phyloP scores from a whole-genome alignment of 2,329 filamentous ascomycete genomes.

The Penicillium sumatraense region DNA sequence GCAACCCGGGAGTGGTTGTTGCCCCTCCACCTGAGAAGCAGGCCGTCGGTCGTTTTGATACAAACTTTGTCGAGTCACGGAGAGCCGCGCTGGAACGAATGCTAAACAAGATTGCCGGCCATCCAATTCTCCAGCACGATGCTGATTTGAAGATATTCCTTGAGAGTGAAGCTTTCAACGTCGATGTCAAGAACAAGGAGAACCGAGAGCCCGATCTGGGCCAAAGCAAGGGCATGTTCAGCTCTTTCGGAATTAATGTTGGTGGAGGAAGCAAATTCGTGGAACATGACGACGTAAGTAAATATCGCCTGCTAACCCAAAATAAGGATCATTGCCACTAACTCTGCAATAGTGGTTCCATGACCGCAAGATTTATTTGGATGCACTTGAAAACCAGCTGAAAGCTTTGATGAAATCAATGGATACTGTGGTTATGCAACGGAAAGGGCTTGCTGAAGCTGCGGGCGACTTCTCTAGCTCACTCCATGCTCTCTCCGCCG shows the following conservation, averaged over 20 bases:
- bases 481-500: constrained; percentile 86
- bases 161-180: constrained; percentile 93
- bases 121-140: constrained; percentile 90
- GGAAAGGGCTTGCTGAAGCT: constrained; percentile 90
- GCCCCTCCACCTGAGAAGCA: constrained; percentile 98
- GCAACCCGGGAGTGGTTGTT: constrained; percentile 92
- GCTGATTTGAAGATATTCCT: constrained; percentile 93
- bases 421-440: constrained; percentile 87
- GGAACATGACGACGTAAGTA: constrained; percentile 89
- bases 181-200: constrained; percentile 98
- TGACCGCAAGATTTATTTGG: constrained; percentile 90
- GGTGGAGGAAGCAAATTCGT: constrained; percentile 85
- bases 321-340: constrained; percentile 26
- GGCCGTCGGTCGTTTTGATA: constrained; percentile 92
- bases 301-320: not conserved
- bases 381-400: constrained; percentile 88
- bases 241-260: constrained; percentile 78
- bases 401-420: constrained; percentile 91
- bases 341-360: constrained; percentile 79
- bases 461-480: constrained; percentile 92
- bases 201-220: constrained; percentile 81
- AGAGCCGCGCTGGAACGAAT: constrained; percentile 93
- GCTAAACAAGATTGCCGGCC: constrained; percentile 92
- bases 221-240: constrained; percentile 93
- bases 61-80: constrained; percentile 92